phyloP scores from a whole-genome alignment of 257 asterid species.

The Solanum clarkiae region DNA sequence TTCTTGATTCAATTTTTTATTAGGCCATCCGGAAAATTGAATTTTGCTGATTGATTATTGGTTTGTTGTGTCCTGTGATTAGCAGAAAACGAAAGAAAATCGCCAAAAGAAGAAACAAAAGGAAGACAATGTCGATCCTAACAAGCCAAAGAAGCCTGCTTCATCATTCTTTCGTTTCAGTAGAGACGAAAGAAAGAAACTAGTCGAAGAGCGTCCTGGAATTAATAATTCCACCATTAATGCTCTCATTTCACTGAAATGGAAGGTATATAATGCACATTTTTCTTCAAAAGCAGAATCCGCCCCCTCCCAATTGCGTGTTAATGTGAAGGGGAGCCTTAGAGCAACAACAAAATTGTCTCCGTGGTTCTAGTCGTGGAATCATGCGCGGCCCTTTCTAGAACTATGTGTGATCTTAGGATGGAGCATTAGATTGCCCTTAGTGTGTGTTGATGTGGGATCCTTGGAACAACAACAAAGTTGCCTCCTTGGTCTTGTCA shows the following conservation, averaged over 20 bases:
- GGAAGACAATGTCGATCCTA: slow-evolving; percentile 56
- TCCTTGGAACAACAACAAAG: too few relatives aligned
- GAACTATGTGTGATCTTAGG: background rate
- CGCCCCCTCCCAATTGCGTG: background rate
- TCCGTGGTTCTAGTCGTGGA: too few relatives aligned
- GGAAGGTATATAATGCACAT: slow-evolving; percentile 44
- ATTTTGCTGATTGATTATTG: background rate
- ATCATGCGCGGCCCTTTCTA: too few relatives aligned
- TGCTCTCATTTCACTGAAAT: slow-evolving; percentile 69
- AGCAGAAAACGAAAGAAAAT: slow-evolving; percentile 66
- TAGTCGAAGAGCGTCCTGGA: slow-evolving; percentile 51
- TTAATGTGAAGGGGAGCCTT: too few relatives aligned
- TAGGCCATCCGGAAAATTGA: background rate
- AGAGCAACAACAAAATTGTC: too few relatives aligned
- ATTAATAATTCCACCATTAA: slow-evolving; percentile 39
- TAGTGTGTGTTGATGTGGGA: background rate
- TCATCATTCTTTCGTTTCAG: slow-evolving; percentile 73
- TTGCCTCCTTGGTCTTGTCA: too few relatives aligned
- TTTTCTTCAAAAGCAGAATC: background rate
- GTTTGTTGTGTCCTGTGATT: background rate
- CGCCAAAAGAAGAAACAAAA: slow-evolving; percentile 42
- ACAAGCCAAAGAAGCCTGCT: slow-evolving; percentile 88
- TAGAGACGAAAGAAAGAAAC: slow-evolving; percentile 52
- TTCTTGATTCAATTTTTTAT: background rate
- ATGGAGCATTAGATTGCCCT: background rate